Conservation (phyloP, 345 rosid genomes). For the Dipteronia dyeriana region DNA sequence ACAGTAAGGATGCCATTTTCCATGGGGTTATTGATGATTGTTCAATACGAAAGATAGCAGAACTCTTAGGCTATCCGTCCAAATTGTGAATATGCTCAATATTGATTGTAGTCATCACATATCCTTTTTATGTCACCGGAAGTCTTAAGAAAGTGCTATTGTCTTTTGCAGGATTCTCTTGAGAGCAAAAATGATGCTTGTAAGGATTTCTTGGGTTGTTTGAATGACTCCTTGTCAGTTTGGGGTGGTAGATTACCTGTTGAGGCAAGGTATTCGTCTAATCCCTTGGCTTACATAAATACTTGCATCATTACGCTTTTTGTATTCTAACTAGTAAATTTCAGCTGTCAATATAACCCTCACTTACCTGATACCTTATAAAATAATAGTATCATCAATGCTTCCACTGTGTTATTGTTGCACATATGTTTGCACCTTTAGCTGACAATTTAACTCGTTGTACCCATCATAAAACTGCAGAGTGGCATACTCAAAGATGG, state of each 20-base stretch:
- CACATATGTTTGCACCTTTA: background rate
- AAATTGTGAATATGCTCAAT: background rate
- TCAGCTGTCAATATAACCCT: background rate
- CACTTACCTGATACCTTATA: background rate
- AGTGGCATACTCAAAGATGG: slow-evolving; percentile 84
- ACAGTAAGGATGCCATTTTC: background rate
- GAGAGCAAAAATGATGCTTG: slow-evolving; percentile 66
- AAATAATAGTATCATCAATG: too few relatives aligned
- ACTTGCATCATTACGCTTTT: background rate
- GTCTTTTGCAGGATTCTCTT: slow-evolving; percentile 64
- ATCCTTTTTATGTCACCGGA: background rate
- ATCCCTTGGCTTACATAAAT: background rate
- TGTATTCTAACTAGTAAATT: background rate
- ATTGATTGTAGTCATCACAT: slow-evolving; percentile 1
- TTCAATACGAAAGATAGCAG: background rate
- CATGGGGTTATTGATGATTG: background rate
- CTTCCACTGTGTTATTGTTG: background rate
- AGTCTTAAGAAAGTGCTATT: slow-evolving; percentile 10
- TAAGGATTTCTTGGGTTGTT: slow-evolving; percentile 54
- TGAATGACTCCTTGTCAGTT: slow-evolving; percentile 69
- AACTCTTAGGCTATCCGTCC: background rate
- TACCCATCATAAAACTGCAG: slow-evolving; percentile 37
- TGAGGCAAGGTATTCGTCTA: slow-evolving; percentile 66
- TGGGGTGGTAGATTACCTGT: slow-evolving; percentile 66
- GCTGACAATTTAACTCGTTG: background rate